phyloP scores from a whole-genome alignment of 2,329 filamentous ascomycete genomes.

The Fusarium cyanostomum region DNA sequence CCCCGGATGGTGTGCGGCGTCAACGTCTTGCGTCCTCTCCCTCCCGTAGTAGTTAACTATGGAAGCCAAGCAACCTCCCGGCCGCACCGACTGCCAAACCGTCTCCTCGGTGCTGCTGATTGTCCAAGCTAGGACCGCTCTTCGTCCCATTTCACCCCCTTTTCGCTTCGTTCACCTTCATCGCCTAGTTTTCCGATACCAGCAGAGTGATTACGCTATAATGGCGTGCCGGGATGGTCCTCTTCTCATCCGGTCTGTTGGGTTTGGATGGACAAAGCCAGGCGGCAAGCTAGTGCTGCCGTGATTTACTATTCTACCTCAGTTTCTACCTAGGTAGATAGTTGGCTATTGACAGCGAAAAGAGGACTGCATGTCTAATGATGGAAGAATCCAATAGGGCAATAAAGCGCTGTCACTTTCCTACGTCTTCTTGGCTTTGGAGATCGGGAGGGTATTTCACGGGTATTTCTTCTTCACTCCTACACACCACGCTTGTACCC shows the following conservation, averaged over 20 bases:
- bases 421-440: not conserved
- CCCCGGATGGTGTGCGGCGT: conserved; percentile 14
- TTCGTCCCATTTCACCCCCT: not conserved
- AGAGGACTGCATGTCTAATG: not conserved
- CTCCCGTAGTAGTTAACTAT: conserved; percentile 12
- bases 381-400: not conserved
- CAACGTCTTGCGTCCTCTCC: conserved; percentile 14
- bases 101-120: conserved; percentile 17
- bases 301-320: not conserved
- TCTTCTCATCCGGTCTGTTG: conserved; percentile 35
- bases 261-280: conserved; percentile 12
- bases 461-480: not conserved
- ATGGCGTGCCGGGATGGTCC: conserved; percentile 37
- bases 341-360: not conserved
- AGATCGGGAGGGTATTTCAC: not conserved
- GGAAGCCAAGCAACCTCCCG: conserved; percentile 17
- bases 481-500: not conserved
- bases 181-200: conserved; percentile 18
- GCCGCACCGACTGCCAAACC: conserved; percentile 29
- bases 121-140: conserved; percentile 21
- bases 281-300: not conserved
- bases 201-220: conserved; percentile 33
- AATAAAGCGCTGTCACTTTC: not conserved
- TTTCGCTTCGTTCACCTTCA: conserved; percentile 3
- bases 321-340: not conserved